Conservation (phyloP, 2,329 filamentous ascomycete genomes). For the Alternaria novae-zelandiae region DNA sequence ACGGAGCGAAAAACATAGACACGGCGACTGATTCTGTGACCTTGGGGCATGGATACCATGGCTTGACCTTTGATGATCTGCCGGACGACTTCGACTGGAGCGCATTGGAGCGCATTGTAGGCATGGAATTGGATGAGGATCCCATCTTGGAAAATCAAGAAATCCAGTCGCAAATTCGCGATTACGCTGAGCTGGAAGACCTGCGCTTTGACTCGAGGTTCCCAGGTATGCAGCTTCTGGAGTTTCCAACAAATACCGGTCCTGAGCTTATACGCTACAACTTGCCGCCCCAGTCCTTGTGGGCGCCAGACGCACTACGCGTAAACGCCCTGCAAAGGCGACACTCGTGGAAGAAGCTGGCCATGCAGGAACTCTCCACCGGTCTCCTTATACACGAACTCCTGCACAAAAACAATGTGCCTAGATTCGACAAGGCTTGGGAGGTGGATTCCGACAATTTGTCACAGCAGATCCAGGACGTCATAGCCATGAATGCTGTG, state of each 20-base stretch:
- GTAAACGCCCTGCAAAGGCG: constrained; percentile 36
- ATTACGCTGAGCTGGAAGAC: constrained; percentile 26
- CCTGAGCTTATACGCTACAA: constrained; percentile 33
- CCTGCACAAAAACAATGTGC: constrained; percentile 27
- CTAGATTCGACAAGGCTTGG: constrained; percentile 4
- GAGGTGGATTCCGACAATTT: constrained; percentile 12
- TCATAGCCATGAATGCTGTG: constrained; percentile 6
- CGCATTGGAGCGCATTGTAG: constrained; percentile 18
- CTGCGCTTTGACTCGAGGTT: constrained; percentile 37
- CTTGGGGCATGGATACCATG: background rate
- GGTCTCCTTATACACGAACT: constrained; percentile 50
- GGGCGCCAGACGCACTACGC: constrained; percentile 45
- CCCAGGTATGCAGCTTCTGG: constrained; percentile 28
- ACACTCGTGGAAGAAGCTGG: constrained; percentile 53
- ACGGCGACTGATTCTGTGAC: background rate
- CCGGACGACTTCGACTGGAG: constrained; percentile 33
- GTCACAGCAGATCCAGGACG: constrained; percentile 27
- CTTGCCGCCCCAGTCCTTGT: constrained; percentile 56
- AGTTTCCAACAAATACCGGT: constrained; percentile 53
- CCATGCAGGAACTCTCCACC: constrained; percentile 49
- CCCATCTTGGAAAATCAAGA: constrained; percentile 20
- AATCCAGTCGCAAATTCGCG: constrained; percentile 16
- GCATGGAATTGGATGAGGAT: constrained; percentile 37
- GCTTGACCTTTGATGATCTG: constrained; percentile 18
- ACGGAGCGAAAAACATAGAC: background rate